These are phyloP conservation scores for Lactarius quietus DNA, from an alignment of 768 basidiomycete species.

Conservation along the genomic window DNA sequence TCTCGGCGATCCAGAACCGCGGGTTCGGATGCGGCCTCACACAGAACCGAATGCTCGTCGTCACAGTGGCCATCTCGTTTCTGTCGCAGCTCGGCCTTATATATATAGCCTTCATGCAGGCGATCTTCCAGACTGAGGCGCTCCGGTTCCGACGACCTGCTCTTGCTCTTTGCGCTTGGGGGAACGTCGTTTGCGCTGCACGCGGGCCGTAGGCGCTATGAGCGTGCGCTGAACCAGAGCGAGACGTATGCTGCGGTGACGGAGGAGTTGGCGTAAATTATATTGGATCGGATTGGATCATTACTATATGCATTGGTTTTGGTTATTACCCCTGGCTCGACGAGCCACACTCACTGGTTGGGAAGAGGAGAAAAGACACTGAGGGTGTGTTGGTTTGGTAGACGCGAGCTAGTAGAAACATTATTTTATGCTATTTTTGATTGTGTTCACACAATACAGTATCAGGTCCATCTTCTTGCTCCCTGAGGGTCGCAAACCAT, in stretches of 20 bases:
- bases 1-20: constrained; percentile 93
- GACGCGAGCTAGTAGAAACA: too few species aligned
- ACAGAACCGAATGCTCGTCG: constrained; percentile 86
- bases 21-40: constrained; percentile 80
- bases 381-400: too few species aligned
- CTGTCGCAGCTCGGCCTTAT: constrained; percentile 80
- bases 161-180: constrained; percentile 65
- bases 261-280: constrained; percentile 62
- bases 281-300: background rate
- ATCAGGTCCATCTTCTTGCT: too few species aligned
- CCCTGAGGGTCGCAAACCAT: too few species aligned
- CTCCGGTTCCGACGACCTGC: constrained; percentile 64
- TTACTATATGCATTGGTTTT: background rate
- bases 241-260: constrained; percentile 47
- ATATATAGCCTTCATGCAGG: constrained; percentile 88
- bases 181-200: constrained; percentile 64
- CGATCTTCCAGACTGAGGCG: constrained; percentile 90
- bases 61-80: constrained; percentile 85
- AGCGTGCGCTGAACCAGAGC: constrained; percentile 57
- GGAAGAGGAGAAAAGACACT: too few species aligned
- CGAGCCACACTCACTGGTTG: too few species aligned
- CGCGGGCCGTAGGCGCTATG: constrained; percentile 75
- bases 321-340: background rate
- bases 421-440: too few species aligned
- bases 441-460: too few species aligned